Evolutionary conservation across 257 asterid species (phyloP).

Genomic region (Penstemon newberryi): DNA sequence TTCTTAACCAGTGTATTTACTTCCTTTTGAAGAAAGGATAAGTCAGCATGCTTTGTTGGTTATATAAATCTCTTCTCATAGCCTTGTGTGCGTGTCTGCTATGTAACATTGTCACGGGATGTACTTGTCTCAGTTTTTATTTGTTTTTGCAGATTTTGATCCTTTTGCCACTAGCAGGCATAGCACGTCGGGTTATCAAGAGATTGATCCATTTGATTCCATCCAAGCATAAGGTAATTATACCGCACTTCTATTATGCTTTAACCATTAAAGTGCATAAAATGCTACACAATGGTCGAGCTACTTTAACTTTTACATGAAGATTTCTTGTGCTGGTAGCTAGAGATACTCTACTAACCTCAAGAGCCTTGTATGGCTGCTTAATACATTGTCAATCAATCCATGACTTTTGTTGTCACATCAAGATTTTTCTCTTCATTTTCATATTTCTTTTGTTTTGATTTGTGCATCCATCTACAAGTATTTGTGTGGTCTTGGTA

Average conservation of each 20-base stretch:
- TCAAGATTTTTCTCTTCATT: background rate
- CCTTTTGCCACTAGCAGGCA: conserved; percentile 84
- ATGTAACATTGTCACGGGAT: conserved; percentile 16
- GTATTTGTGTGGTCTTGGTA: background rate
- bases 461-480: background rate
- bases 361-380: background rate
- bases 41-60: background rate
- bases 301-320: conserved; percentile 4
- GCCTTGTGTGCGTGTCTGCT: conserved; percentile 1
- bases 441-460: background rate
- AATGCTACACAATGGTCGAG: conserved; percentile 3
- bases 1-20: background rate
- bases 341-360: background rate
- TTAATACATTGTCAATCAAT: background rate
- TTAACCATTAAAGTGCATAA: conserved; percentile 11
- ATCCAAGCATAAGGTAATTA: conserved; percentile 70
- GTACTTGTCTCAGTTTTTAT: conserved; percentile 19
- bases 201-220: conserved; percentile 88
- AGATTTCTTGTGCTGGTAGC: conserved; percentile 6
- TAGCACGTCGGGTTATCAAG: conserved; percentile 74
- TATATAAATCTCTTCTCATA: background rate
- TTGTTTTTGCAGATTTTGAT: conserved; percentile 65
- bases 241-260: conserved; percentile 21
- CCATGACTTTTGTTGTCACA: conserved; percentile 3
- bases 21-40: background rate